Percentiles rank a stretch among this genome's conserved stretches.
These are phyloP conservation scores for Corymbia maculata DNA, from an alignment of 345 rosid genomes.

Conservation along the genomic window DNA sequence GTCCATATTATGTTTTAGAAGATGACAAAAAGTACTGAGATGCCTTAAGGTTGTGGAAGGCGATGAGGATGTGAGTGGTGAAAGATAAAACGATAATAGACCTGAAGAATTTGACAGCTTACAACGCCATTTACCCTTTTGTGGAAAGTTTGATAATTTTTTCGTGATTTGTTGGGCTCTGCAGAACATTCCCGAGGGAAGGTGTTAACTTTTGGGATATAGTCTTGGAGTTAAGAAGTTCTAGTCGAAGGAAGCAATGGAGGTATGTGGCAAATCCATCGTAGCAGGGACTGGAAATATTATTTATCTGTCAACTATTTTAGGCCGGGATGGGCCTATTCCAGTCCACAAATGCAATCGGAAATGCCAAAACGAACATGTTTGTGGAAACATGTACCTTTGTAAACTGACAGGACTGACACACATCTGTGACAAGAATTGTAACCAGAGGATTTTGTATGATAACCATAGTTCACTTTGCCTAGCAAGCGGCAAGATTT, in stretches of 20 bases:
- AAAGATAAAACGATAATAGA: neutral
- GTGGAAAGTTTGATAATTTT: neutral
- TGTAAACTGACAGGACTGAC: slow-evolving; percentile 90
- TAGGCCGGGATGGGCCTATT: slow-evolving; percentile 68
- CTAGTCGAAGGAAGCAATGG: slow-evolving; percentile 37
- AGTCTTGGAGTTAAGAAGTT: neutral
- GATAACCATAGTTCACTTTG: slow-evolving; percentile 92
- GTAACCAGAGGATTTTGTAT: slow-evolving; percentile 94
- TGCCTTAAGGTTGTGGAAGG: neutral
- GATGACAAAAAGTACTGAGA: neutral
- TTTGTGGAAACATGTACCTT: slow-evolving; percentile 85
- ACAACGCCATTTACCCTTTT: neutral
- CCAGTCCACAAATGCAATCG: slow-evolving; percentile 82
- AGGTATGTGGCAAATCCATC: slow-evolving; percentile 67
- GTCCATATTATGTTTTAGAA: neutral
- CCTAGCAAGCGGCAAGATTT: slow-evolving; percentile 75
- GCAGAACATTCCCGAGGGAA: slow-evolving; percentile 9
- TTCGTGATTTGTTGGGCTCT: slow-evolving; percentile 8
- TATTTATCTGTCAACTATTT: slow-evolving; percentile 80
- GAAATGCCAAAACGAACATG: slow-evolving; percentile 87
- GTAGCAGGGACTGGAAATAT: slow-evolving; percentile 62
- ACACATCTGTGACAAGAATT: slow-evolving; percentile 99
- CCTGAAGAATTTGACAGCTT: neutral
- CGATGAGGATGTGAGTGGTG: neutral
- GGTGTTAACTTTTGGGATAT: neutral